phyloP scores from a whole-genome alignment of 2,329 filamentous ascomycete genomes.

The Daldinia eschscholtzii region DNA sequence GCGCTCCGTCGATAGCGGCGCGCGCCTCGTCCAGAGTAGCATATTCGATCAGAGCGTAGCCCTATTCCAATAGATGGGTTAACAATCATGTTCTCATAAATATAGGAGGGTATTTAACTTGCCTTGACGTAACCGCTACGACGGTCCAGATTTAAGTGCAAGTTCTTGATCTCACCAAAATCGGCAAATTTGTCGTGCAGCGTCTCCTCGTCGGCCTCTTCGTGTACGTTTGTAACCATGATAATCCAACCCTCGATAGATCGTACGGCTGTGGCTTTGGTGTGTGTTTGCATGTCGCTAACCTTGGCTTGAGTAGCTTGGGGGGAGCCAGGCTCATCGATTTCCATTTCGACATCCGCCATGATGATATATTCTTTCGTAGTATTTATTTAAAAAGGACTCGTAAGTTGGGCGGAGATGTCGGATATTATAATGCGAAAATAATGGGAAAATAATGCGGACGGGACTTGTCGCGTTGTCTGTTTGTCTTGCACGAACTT shows the following conservation, averaged over 20 bases:
- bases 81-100: constrained; percentile 2
- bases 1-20: constrained; percentile 84
- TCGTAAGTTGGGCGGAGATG: constrained; percentile 17
- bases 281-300: constrained; percentile 77
- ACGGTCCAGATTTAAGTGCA: constrained; percentile 85
- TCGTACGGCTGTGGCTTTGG: constrained; percentile 82
- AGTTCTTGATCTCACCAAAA: constrained; percentile 87
- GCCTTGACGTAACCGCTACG: constrained; percentile 91
- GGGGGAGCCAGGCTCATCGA: constrained; percentile 63
- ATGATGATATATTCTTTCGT: constrained; percentile 51
- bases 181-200: constrained; percentile 85
- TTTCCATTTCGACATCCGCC: constrained; percentile 71
- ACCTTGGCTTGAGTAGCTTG: constrained; percentile 61
- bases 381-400: not conserved
- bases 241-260: constrained; percentile 93
- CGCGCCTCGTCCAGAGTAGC: constrained; percentile 82
- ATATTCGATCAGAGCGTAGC: constrained; percentile 88
- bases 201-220: constrained; percentile 87
- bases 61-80: constrained; percentile 61
- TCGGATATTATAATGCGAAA: not conserved
- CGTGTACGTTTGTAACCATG: constrained; percentile 87
- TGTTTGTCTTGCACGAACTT: constrained; percentile 5
- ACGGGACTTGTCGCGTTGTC: not conserved
- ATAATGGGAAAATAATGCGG: not conserved
- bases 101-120: constrained; percentile 21